Evolutionary conservation across 2,329 filamentous ascomycete genomes (phyloP).

Genomic region (Aspergillus melleus): DNA sequence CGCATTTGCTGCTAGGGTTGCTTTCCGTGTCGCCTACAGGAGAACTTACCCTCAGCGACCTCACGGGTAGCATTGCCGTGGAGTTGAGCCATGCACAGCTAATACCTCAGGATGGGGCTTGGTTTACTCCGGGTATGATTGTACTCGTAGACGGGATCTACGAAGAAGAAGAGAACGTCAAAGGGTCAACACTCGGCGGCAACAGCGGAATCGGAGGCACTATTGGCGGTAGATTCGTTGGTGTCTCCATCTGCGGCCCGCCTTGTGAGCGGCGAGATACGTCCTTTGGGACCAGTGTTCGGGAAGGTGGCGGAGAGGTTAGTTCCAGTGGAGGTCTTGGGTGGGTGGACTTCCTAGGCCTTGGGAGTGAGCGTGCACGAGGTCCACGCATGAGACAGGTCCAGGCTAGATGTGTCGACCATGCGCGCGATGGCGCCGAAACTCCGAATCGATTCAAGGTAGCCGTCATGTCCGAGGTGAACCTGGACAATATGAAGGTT

Average conservation of each 20-base stretch:
- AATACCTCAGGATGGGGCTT: slow-evolving; percentile 81
- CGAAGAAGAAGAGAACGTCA: slow-evolving; percentile 76
- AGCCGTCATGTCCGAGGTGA: slow-evolving; percentile 80
- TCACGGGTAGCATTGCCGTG: slow-evolving; percentile 82
- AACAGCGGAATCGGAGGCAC: slow-evolving; percentile 82
- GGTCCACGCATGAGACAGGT: slow-evolving; percentile 81
- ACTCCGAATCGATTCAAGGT: slow-evolving; percentile 50
- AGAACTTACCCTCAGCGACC: slow-evolving; percentile 76
- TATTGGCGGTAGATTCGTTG: slow-evolving; percentile 88
- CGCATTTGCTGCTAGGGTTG: slow-evolving; percentile 83
- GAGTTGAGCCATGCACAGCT: slow-evolving; percentile 78
- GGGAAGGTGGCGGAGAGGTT: slow-evolving; percentile 33
- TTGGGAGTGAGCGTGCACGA: slow-evolving; percentile 83
- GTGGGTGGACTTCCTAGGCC: slow-evolving; percentile 94
- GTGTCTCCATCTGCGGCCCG: slow-evolving; percentile 86
- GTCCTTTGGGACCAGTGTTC: slow-evolving; percentile 70
- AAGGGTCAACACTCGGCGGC: slow-evolving; percentile 69
- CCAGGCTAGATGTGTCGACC: slow-evolving; percentile 65
- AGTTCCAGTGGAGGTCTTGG: slow-evolving; percentile 77
- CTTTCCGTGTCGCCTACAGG: slow-evolving; percentile 79
- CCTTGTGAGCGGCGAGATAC: slow-evolving; percentile 81
- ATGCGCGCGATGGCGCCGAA: slow-evolving; percentile 24
- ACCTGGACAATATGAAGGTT: slow-evolving; percentile 80
- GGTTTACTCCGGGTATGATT: slow-evolving; percentile 95
- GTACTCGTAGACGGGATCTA: slow-evolving; percentile 95